Evolutionary conservation across 1,139 yeast species (phyloP), one percentile per base, ranked within the genome.

Genomic region (Pichia sp.): DNA sequence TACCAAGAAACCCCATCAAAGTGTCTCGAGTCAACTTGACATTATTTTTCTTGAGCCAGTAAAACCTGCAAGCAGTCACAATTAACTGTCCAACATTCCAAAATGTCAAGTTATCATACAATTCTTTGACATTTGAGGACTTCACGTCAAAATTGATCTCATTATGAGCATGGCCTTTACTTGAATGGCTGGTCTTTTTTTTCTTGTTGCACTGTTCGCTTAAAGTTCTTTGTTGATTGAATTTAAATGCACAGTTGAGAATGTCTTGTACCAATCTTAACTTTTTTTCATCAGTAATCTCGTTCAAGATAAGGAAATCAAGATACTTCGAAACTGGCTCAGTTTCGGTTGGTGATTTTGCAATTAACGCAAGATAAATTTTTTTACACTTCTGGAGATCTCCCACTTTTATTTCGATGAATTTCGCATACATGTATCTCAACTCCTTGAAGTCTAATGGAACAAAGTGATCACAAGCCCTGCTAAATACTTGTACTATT

Each of bases 401-500:
- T 1, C 56, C 44, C 40, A 58, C 13, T 22, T 55, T 57, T 37
- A 53, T 26, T 19, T 60, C 57, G 46, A 74, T 61, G 49, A 68
- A 75, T 42, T 62, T 57, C 0, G 74, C 74, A 59, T 75, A 81
- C 60, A 70, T 70, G 45, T 72, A 68, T 45, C 85, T 62, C 1
- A 79, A 58, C 2, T 59, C 55, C 25, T 66, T 70, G 10, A 70
- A 65, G 47, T 71, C 70, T 13, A 72, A 60, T 0, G 85, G 83
- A 1, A 80, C 62, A 58, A 77, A 78, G 6, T 65, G 64, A 47
- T 74, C 70, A 44, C 74, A 71, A 2, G 82, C 80, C 55, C 70
- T 68, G 21, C 67, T 59, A 57, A 78, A 81, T 1, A 74, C 63
- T 0, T 60, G 49, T 23, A 70, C 62, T 42, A 74, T 67, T 12